phyloP scores from a whole-genome alignment of 2,329 filamentous ascomycete genomes.

The Fusarium odoratissimum region DNA sequence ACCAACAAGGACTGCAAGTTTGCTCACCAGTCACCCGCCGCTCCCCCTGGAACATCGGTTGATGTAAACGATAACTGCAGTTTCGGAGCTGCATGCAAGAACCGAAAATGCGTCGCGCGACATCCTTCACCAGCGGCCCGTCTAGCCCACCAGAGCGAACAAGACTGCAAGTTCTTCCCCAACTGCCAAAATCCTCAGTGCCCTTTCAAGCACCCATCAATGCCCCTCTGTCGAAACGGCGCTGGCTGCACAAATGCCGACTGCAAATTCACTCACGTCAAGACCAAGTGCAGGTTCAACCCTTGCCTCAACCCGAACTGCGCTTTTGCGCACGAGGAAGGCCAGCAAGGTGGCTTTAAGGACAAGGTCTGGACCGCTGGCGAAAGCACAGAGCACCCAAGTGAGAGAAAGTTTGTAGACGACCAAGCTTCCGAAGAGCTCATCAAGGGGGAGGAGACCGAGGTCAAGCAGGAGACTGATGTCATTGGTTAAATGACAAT shows the following conservation, averaged over 20 bases:
- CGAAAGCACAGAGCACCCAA: slow-evolving; percentile 73
- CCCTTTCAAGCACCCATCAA: slow-evolving; percentile 87
- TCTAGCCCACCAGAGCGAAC: slow-evolving; percentile 80
- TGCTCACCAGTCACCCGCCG: slow-evolving; percentile 93
- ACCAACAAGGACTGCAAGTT: slow-evolving; percentile 91
- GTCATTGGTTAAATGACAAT: slow-evolving; percentile 49
- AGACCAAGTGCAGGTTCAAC: slow-evolving; percentile 87
- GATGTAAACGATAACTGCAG: slow-evolving; percentile 85
- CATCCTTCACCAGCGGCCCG: slow-evolving; percentile 92
- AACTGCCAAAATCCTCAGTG: slow-evolving; percentile 91
- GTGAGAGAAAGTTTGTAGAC: slow-evolving; percentile 88
- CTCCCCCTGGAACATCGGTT: slow-evolving; percentile 79
- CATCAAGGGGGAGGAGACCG: slow-evolving; percentile 69
- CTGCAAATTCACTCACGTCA: slow-evolving; percentile 91
- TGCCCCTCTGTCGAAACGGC: slow-evolving; percentile 91
- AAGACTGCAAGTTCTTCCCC: slow-evolving; percentile 91
- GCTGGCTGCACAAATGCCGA: slow-evolving; percentile 83
- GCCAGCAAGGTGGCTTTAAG: slow-evolving; percentile 84
- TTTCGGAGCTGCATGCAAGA: slow-evolving; percentile 93
- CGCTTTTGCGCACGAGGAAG: slow-evolving; percentile 89
- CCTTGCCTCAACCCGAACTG: slow-evolving; percentile 92
- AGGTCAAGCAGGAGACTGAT: slow-evolving; percentile 54
- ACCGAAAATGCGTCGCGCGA: slow-evolving; percentile 89
- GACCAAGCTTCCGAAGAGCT: slow-evolving; percentile 76
- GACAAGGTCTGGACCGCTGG: slow-evolving; percentile 91